These are phyloP conservation scores for Yamadazyma blattariae DNA, from an alignment of 1,139 yeast genomes.

Conservation along the genomic window DNA sequence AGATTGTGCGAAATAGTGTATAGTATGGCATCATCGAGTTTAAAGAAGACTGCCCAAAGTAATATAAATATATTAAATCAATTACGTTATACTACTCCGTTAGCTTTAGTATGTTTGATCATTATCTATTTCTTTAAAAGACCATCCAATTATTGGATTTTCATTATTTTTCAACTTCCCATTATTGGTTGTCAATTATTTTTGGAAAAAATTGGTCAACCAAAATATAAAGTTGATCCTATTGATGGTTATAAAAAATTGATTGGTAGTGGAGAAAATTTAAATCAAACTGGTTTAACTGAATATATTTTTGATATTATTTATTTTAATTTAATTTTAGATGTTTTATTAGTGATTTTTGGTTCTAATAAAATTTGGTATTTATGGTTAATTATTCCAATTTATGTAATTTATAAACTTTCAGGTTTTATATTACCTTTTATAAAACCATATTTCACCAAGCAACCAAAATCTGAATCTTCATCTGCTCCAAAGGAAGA, in stretches of 20 bases:
- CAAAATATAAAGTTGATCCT: constrained; percentile 44
- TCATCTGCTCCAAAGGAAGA: constrained; percentile 7
- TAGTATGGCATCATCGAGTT: constrained; percentile 45
- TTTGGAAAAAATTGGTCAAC: constrained; percentile 68
- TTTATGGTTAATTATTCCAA: constrained; percentile 44
- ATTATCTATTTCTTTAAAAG: constrained; percentile 45
- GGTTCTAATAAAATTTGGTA: constrained; percentile 67
- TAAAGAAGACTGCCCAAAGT: constrained; percentile 65
- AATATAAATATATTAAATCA: constrained; percentile 54
- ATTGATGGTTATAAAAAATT: constrained; percentile 33
- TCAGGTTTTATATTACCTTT: constrained; percentile 16
- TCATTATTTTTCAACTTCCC: constrained; percentile 57
- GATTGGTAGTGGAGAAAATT: constrained; percentile 60
- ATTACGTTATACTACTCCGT: constrained; percentile 34
- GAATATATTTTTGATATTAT: constrained; percentile 78
- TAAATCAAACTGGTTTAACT: constrained; percentile 63
- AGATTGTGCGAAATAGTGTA: no score
- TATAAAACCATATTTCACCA: constrained; percentile 2
- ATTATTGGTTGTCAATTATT: constrained; percentile 52
- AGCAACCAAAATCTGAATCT: neutral
- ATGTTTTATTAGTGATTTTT: constrained; percentile 50
- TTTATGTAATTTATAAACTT: constrained; percentile 55
- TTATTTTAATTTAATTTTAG: constrained; percentile 65
- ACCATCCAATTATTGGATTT: constrained; percentile 53
- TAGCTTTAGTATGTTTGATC: constrained; percentile 28